Evolutionary conservation across 1,284 basidiomycete genomes (phyloP).

Genomic region (Cutaneotrichosporon mucoides): DNA sequence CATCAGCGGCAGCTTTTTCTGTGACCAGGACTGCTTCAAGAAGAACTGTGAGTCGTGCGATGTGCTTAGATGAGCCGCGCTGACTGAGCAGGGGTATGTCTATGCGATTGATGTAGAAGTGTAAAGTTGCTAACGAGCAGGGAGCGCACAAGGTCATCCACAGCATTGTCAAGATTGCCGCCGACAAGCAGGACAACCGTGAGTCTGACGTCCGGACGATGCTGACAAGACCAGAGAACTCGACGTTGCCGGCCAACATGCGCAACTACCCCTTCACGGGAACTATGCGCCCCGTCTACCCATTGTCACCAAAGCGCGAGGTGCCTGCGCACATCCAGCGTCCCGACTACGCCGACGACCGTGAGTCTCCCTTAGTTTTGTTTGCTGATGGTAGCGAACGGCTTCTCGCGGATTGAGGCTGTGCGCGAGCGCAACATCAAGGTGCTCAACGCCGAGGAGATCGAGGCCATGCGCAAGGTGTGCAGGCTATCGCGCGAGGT

Average conservation of each 20-base stretch:
- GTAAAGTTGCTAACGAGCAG: constrained; percentile 14
- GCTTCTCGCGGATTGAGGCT: constrained; percentile 39
- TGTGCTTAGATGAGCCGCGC: neutral
- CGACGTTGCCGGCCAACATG: constrained; percentile 43
- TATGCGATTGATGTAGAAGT: neutral
- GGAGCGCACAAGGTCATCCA: constrained; percentile 46
- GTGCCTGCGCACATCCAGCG: constrained; percentile 45
- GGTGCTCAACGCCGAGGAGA: constrained; percentile 46
- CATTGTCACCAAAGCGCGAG: constrained; percentile 39
- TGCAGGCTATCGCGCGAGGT: constrained; percentile 82
- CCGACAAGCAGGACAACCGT: constrained; percentile 36
- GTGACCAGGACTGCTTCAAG: constrained; percentile 52
- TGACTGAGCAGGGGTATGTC: constrained; percentile 25
- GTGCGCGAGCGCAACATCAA: constrained; percentile 37
- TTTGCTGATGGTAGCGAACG: constrained; percentile 29
- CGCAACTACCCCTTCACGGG: constrained; percentile 47
- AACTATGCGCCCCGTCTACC: constrained; percentile 47
- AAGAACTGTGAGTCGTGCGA: constrained; percentile 42
- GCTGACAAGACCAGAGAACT: constrained; percentile 25
- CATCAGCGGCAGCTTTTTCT: constrained; percentile 50
- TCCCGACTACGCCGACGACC: constrained; percentile 51
- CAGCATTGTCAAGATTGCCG: constrained; percentile 44
- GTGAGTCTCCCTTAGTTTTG: constrained; percentile 25
- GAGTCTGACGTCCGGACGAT: neutral
- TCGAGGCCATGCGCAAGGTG: constrained; percentile 48